These are phyloP conservation scores for Mariannaea sp. DNA, from an alignment of 2,329 filamentous ascomycete genomes.

Conservation along the genomic window DNA sequence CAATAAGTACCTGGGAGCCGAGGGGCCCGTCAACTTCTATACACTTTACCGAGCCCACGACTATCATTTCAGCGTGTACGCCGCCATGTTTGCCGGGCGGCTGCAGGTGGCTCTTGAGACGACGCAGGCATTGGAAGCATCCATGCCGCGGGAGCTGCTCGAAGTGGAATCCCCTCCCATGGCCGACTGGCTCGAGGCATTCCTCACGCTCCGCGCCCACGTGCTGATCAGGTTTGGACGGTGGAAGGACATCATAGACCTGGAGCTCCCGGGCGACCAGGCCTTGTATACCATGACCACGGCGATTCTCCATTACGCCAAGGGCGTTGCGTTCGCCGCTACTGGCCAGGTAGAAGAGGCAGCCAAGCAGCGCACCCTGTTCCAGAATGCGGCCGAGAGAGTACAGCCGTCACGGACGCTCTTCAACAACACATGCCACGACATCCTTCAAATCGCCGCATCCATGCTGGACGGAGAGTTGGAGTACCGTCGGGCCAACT, in stretches of 20 bases:
- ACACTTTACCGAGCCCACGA: slow-evolving; percentile 76
- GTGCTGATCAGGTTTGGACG: slow-evolving; percentile 74
- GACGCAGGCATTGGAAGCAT: slow-evolving; percentile 60
- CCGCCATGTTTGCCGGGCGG: slow-evolving; percentile 76
- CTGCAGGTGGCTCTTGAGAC: slow-evolving; percentile 66
- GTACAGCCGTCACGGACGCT: slow-evolving; percentile 65
- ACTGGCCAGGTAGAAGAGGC: slow-evolving; percentile 60
- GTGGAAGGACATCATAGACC: slow-evolving; percentile 68
- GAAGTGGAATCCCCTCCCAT: slow-evolving; percentile 70
- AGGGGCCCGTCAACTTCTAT: slow-evolving; percentile 73
- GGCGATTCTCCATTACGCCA: slow-evolving; percentile 71
- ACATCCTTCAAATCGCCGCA: slow-evolving; percentile 65
- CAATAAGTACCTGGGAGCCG: slow-evolving; percentile 63
- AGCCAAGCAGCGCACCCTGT: slow-evolving; percentile 53
- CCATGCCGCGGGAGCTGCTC: slow-evolving; percentile 66
- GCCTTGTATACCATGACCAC: slow-evolving; percentile 71
- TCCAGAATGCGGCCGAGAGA: slow-evolving; percentile 53
- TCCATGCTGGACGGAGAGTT: slow-evolving; percentile 76
- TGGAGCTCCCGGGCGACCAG: slow-evolving; percentile 61
- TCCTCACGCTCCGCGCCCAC: slow-evolving; percentile 69
- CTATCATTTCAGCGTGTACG: slow-evolving; percentile 76
- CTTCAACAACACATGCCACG: slow-evolving; percentile 46
- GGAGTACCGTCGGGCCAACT: slow-evolving; percentile 67
- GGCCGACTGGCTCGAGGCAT: slow-evolving; percentile 78
- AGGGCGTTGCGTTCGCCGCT: slow-evolving; percentile 69